These are phyloP conservation scores for Alternaria sp. DNA, from an alignment of 2,329 filamentous ascomycete species.

Conservation along the genomic window DNA sequence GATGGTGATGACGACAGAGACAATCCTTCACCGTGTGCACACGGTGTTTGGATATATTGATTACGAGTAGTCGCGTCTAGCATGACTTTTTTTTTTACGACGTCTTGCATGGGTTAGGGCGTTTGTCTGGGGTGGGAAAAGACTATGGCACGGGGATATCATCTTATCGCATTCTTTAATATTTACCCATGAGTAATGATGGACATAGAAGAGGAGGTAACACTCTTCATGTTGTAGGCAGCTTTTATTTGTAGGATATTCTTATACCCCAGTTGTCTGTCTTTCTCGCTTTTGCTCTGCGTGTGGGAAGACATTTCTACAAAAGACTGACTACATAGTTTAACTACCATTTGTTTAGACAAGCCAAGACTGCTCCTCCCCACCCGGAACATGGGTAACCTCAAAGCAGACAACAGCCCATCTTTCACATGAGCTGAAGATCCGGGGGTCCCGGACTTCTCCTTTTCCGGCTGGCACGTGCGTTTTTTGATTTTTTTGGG, in stretches of 20 bases:
- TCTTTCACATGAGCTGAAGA: conserved; percentile 6
- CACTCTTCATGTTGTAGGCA: neutral
- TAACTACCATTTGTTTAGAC: neutral
- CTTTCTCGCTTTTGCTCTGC: neutral
- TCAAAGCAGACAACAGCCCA: conserved; percentile 3
- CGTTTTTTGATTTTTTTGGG: neutral
- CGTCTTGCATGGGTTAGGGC: conserved; percentile 6
- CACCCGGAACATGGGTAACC: conserved; percentile 5
- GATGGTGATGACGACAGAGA: conserved; percentile 27
- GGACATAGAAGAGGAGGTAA: neutral
- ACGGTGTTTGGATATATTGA: neutral
- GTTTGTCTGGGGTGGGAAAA: conserved; percentile 7
- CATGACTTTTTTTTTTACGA: conserved; percentile 9
- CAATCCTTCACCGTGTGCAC: neutral
- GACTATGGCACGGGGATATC: neutral
- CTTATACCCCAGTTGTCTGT: conserved; percentile 2
- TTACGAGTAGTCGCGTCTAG: neutral
- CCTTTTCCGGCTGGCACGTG: conserved; percentile 20
- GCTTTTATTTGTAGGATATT: conserved; percentile 6
- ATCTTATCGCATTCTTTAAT: neutral
- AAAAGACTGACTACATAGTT: neutral
- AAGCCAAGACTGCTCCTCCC: neutral
- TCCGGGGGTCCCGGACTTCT: conserved; percentile 17
- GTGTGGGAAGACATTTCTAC: neutral
- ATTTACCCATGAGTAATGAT: conserved; percentile 1